Percentiles rank a stretch among this genome's conserved stretches.
Evolutionary conservation across 2,329 filamentous ascomycete genomes (phyloP).

Genomic region (Aplosporella prunicola): DNA sequence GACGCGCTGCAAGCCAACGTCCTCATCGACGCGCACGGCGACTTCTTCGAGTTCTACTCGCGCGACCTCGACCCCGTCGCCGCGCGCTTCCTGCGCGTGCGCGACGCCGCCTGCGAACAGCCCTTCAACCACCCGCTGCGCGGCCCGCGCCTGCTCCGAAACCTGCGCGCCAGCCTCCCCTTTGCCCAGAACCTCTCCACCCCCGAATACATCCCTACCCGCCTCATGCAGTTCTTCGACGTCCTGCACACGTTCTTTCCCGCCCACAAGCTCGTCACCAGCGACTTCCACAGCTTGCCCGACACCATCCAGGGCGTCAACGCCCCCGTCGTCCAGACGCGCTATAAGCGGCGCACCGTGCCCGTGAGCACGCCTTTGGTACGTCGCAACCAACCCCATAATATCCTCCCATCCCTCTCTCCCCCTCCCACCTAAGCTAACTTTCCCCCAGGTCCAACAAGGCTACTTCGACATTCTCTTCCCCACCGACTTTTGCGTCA

Average conservation of each 20-base stretch:
- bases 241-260: constrained; percentile 83
- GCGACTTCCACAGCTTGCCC: constrained; percentile 81
- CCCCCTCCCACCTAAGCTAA: not conserved
- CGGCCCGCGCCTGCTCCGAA: constrained; percentile 46
- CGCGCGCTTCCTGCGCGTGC: constrained; percentile 71
- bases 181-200: constrained; percentile 66
- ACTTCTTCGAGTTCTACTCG: constrained; percentile 92
- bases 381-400: constrained; percentile 28
- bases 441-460: constrained; percentile 68
- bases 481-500: constrained; percentile 85
- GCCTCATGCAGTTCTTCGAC: constrained; percentile 94
- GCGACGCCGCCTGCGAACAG: constrained; percentile 57
- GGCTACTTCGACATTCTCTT: constrained; percentile 99
- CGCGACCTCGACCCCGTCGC: constrained; percentile 72
- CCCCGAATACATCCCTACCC: constrained; percentile 89
- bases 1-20: constrained; percentile 81
- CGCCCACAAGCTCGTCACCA: constrained; percentile 75
- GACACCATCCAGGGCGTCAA: constrained; percentile 78
- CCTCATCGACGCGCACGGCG: constrained; percentile 71
- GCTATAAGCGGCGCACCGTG: constrained; percentile 78
- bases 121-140: constrained; percentile 55
- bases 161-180: constrained; percentile 55
- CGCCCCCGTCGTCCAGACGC: constrained; percentile 90
- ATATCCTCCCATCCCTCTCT: not conserved
- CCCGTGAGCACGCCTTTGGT: constrained; percentile 86